Percentiles rank a stretch among this genome's conserved stretches.
Conservation (phyloP, 2,329 filamentous ascomycete species). For the Boeremia lycopersici region DNA sequence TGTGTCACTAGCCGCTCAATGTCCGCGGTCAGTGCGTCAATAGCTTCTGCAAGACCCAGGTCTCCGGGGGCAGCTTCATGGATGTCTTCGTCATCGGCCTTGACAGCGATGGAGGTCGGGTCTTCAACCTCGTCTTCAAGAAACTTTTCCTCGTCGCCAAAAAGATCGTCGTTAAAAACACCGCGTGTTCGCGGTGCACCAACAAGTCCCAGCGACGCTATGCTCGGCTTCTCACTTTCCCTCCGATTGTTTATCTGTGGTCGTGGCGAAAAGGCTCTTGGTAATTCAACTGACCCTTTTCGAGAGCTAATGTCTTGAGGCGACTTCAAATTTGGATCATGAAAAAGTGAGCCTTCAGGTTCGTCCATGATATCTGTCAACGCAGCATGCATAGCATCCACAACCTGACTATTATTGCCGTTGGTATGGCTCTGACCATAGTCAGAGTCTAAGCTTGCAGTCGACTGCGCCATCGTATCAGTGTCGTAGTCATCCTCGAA, state of each 20-base stretch:
- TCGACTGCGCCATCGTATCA: slow-evolving; percentile 76
- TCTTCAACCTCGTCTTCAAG: slow-evolving; percentile 86
- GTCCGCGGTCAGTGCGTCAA: slow-evolving; percentile 83
- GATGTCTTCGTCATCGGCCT: slow-evolving; percentile 78
- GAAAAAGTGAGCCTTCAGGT: slow-evolving; percentile 71
- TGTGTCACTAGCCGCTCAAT: slow-evolving; percentile 89
- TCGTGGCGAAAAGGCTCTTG: slow-evolving; percentile 51
- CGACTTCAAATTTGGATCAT: slow-evolving; percentile 58
- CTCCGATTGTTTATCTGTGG: slow-evolving; percentile 46
- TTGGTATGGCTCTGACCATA: slow-evolving; percentile 46
- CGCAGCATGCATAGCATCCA: slow-evolving; percentile 91
- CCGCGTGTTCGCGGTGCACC: slow-evolving; percentile 85
- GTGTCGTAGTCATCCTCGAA: slow-evolving; percentile 83
- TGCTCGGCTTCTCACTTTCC: slow-evolving; percentile 73
- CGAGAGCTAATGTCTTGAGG: slow-evolving; percentile 66
- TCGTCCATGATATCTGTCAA: slow-evolving; percentile 89
- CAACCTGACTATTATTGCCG: slow-evolving; percentile 75
- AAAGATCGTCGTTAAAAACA: slow-evolving; percentile 92
- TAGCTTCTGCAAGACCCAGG: slow-evolving; percentile 89
- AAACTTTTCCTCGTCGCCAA: slow-evolving; percentile 86
- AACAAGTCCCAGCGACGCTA: slow-evolving; percentile 89
- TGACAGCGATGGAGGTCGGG: slow-evolving; percentile 59
- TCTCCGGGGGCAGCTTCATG: slow-evolving; percentile 95
- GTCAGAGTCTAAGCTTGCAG: slow-evolving; percentile 79
- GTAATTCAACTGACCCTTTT: slow-evolving; percentile 66